Base-by-base conservation (phyloP, 2,329 filamentous ascomycete species). In the Zasmidium cellare region DNA sequence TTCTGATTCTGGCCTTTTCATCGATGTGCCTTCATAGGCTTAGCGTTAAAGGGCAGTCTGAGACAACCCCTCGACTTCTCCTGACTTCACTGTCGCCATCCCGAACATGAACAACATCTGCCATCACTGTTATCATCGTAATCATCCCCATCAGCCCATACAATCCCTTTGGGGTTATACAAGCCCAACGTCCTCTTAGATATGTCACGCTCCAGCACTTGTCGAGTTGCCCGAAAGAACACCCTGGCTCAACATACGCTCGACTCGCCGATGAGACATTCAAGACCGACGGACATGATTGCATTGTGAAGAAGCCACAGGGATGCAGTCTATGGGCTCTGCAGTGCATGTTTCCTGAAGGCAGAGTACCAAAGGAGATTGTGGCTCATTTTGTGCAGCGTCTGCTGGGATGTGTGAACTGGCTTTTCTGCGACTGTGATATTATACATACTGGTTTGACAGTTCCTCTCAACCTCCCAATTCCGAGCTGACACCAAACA, bases 181-280 rank as follows among this genome's bases (percentile, higher is more conserved):
- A n/a, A n/a, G n/a, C n/a, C n/a, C n/a, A n/a, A n/a, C n/a, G n/a
- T n/a, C n/a, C n/a, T n/a, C n/a, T n/a, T n/a, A n/a, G n/a, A n/a
- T n/a, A n/a, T n/a, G n/a, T n/a, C n/a, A 31, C 28, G 7, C 45
- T 51, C 2, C 11, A 18, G 16, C 51, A 46, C 18, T 14, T 51
- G n/a, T n/a, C 20, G 3, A 22, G 7, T 6, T 23, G 25, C 38
- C 28, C 46, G 18, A 3, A 56, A n/a, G 53, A 59, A 2, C 58
- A 58, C 49, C 44, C 25, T 38, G 55, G 55, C 20, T 3, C 22
- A 12, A 19, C 24, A 19, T 67, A 66, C 50, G 64, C 55, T 18
- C 67, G 69, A 6, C 61, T 68, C 55, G 64, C 67, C n/a, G 28
- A 55, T 2, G 65, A 69, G 19, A 64, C 66, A 19, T 70, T 31